Evolutionary conservation across 306 rosid species (phyloP).

Genomic region (Dalbergia cultrata): DNA sequence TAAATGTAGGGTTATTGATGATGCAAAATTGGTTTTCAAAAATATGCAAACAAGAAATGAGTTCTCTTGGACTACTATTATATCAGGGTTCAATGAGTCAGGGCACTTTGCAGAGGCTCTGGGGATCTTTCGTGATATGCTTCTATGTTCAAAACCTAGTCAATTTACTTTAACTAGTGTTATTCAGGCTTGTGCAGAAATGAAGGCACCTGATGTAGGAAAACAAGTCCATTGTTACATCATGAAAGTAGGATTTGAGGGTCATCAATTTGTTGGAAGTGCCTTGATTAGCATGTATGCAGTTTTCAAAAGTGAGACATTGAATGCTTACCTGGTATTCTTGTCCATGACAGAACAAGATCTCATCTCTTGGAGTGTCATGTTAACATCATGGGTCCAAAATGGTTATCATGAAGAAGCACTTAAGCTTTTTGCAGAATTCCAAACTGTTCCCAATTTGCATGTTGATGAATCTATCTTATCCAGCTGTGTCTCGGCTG

Average conservation of each 20-base stretch:
- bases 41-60: conserved; percentile 49
- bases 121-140: conserved; percentile 50
- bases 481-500: conserved; percentile 58
- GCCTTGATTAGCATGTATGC: conserved; percentile 56
- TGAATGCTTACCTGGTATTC: conserved; percentile 49
- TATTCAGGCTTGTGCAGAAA: conserved; percentile 53
- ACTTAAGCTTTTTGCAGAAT: conserved; percentile 49
- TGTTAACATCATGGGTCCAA: conserved; percentile 59
- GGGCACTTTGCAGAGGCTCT: conserved; percentile 47
- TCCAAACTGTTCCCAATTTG: conserved; percentile 43
- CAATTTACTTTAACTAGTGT: conserved; percentile 49
- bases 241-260: conserved; percentile 55
- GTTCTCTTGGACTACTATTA: conserved; percentile 58
- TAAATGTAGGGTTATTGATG: conserved; percentile 46
- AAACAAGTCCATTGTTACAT: conserved; percentile 49
- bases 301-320: conserved; percentile 48
- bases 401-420: conserved; percentile 59
- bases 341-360: conserved; percentile 50
- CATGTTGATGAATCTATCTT: conserved; percentile 56
- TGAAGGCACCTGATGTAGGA: conserved; percentile 47
- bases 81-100: conserved; percentile 50
- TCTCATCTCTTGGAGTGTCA: conserved; percentile 56
- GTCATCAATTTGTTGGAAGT: conserved; percentile 53
- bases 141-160: conserved; percentile 51
- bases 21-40: conserved; percentile 49